Evolutionary conservation across 2,329 filamentous ascomycete genomes (phyloP).

Genomic region (Stemphylium beticola): DNA sequence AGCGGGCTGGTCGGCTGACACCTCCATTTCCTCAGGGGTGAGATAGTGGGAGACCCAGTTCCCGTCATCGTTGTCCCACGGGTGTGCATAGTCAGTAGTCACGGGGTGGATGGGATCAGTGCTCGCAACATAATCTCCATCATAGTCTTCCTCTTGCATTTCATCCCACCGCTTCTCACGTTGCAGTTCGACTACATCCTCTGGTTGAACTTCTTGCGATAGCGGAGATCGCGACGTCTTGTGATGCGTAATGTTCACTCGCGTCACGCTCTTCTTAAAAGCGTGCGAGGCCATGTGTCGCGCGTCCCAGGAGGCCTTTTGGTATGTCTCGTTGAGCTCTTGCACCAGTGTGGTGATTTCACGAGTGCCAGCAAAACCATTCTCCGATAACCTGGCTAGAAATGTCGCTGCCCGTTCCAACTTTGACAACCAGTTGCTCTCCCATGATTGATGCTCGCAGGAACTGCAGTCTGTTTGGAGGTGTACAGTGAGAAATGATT

Average conservation of each 20-base stretch:
- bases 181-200: slow-evolving; percentile 21
- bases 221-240: slow-evolving; percentile 18
- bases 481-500: slow-evolving; percentile 30
- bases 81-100: slow-evolving; percentile 19
- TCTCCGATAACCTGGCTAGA: slow-evolving; percentile 4
- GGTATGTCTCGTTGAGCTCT: slow-evolving; percentile 18
- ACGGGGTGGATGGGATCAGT: slow-evolving; percentile 35
- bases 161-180: slow-evolving; percentile 3
- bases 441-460: slow-evolving; percentile 31
- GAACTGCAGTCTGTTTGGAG: slow-evolving; percentile 24
- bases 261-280: slow-evolving; percentile 4
- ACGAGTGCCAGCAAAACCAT: background rate
- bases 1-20: background rate
- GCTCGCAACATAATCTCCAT: slow-evolving; percentile 25
- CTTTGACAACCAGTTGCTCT: slow-evolving; percentile 21
- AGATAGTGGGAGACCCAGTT: slow-evolving; percentile 18
- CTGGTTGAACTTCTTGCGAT: slow-evolving; percentile 20
- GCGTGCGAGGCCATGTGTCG: slow-evolving; percentile 12
- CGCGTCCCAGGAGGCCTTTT: slow-evolving; percentile 19
- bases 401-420: slow-evolving; percentile 23
- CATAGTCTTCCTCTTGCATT: slow-evolving; percentile 19
- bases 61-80: slow-evolving; percentile 16
- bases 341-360: slow-evolving; percentile 16
- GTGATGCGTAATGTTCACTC: slow-evolving; percentile 8
- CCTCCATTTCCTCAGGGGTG: slow-evolving; percentile 6